phyloP scores from a whole-genome alignment of 768 basidiomycete species.

The Leccinum disarticulatum region DNA sequence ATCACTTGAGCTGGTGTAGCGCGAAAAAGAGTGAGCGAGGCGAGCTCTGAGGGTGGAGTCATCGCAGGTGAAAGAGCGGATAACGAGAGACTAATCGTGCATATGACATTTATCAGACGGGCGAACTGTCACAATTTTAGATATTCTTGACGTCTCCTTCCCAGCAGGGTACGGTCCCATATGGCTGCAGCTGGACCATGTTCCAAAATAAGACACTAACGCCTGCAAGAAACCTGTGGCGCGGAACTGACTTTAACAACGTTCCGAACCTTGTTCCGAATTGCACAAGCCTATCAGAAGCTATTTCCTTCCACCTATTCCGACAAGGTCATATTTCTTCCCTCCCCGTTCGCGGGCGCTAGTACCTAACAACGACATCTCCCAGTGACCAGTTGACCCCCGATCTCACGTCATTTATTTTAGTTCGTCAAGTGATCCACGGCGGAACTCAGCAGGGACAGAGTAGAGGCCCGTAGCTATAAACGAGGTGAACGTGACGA shows the following conservation, averaged over 20 bases:
- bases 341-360: neutral
- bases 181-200: neutral
- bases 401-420: neutral
- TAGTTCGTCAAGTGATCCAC: neutral
- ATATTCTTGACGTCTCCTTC: neutral
- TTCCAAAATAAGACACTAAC: neutral
- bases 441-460: neutral
- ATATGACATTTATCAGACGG: neutral
- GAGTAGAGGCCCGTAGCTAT: neutral
- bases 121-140: neutral
- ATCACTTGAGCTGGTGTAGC: slow-evolving; percentile 48
- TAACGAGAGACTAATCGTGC: neutral
- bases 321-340: neutral
- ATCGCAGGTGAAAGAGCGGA: slow-evolving; percentile 2
- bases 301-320: neutral
- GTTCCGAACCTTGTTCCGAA: neutral
- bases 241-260: neutral
- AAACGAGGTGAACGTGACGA: neutral
- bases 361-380: neutral
- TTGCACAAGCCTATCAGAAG: neutral
- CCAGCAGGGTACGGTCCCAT: neutral
- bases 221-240: neutral
- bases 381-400: neutral
- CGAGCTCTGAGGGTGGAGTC: slow-evolving; percentile 12
- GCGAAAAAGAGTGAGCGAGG: slow-evolving; percentile 41